phyloP scores from a whole-genome alignment of 2,329 filamentous ascomycete species.

The Colletotrichum lindemuthianum region DNA sequence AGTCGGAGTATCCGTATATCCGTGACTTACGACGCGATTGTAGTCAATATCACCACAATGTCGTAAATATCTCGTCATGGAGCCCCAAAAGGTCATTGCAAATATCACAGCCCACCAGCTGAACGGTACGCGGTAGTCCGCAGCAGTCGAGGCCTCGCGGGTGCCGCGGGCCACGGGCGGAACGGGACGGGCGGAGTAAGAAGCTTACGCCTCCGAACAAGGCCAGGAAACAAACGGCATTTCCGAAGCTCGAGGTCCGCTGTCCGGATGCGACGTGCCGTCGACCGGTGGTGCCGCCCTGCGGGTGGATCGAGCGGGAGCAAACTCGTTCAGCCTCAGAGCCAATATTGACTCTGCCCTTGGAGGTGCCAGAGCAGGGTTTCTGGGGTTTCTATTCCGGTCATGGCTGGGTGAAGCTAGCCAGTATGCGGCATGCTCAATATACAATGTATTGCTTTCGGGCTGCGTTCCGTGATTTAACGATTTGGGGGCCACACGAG shows the following conservation, averaged over 20 bases:
- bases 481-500: conserved; percentile 11
- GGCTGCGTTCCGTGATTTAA: conserved; percentile 7
- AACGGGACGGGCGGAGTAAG: conserved; percentile 12
- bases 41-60: too few relatives aligned
- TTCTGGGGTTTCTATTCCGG: conserved; percentile 5
- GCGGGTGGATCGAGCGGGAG: conserved; percentile 1
- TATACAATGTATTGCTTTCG: background rate
- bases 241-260: conserved; percentile 13
- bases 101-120: too few relatives aligned
- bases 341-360: background rate
- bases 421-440: too few relatives aligned
- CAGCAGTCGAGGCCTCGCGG: background rate
- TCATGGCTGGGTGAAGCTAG: too few relatives aligned
- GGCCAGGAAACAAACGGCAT: conserved; percentile 9
- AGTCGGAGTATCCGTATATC: too few relatives aligned
- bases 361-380: background rate
- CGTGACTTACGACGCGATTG: too few relatives aligned
- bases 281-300: conserved; percentile 6
- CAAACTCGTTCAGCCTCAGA: conserved; percentile 17
- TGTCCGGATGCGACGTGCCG: background rate
- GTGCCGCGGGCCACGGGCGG: conserved; percentile 14
- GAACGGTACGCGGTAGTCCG: too few relatives aligned
- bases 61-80: too few relatives aligned
- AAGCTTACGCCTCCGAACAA: background rate
- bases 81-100: too few relatives aligned